Evolutionary conservation across 306 rosid genomes (phyloP).

Genomic region (Luffa acutangula): DNA sequence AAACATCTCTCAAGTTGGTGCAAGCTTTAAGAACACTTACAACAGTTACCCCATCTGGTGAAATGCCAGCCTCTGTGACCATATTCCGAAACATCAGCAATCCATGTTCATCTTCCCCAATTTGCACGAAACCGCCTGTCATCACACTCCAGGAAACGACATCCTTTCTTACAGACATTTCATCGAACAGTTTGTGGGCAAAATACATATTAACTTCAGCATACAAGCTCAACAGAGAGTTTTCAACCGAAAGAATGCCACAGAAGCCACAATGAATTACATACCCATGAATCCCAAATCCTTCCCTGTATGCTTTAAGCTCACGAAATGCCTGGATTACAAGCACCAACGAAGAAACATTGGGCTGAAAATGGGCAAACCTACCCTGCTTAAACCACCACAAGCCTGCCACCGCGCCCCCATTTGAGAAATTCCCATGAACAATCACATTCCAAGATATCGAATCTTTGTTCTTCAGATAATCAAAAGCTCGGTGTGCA

Average conservation of each 20-base stretch:
- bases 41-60: constrained; percentile 28
- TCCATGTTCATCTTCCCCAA: constrained; percentile 21
- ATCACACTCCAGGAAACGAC: constrained; percentile 37
- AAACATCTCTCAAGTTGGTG: constrained; percentile 14
- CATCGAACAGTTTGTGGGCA: constrained; percentile 32
- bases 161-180: constrained; percentile 28
- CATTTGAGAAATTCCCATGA: constrained; percentile 23
- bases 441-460: constrained; percentile 40
- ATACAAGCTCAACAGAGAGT: constrained; percentile 25
- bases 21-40: constrained; percentile 40
- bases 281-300: constrained; percentile 24
- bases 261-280: constrained; percentile 16
- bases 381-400: constrained; percentile 26
- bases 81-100: constrained; percentile 22
- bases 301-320: constrained; percentile 10
- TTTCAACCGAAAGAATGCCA: constrained; percentile 18
- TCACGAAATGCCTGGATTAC: constrained; percentile 30
- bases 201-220: constrained; percentile 15
- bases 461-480: constrained; percentile 19
- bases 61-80: constrained; percentile 19
- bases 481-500: constrained; percentile 21
- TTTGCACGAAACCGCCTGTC: constrained; percentile 27
- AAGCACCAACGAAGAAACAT: constrained; percentile 33
- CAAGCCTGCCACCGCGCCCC: constrained; percentile 19
- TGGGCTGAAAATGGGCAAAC: constrained; percentile 25